Percentiles rank a stretch among this genome's conserved stretches.
phyloP scores from a whole-genome alignment of 352 stramenopile genomes.

The Thalassiosira ordinaria region DNA sequence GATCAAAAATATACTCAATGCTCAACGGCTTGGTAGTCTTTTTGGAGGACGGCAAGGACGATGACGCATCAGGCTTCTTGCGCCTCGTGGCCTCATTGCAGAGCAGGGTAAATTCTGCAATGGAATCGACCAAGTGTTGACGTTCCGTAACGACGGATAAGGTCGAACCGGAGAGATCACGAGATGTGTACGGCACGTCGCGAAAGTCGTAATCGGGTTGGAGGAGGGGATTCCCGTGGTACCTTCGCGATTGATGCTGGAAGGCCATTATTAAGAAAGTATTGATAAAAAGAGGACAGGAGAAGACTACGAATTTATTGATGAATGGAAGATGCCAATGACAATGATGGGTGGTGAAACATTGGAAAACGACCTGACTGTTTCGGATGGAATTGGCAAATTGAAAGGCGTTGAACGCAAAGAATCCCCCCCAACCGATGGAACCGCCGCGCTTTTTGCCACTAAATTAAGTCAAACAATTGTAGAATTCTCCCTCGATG shows the following conservation, averaged over 20 bases:
- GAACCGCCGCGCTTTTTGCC: no score
- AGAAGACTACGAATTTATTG: not conserved
- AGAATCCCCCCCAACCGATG: no score
- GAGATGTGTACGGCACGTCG: conserved; percentile 54
- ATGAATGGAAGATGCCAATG: no score
- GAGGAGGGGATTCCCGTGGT: conserved; percentile 60
- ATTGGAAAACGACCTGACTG: no score
- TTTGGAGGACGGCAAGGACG: conserved; percentile 9
- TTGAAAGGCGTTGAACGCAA: no score
- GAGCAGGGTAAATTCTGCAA: conserved; percentile 83
- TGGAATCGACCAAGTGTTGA: conserved; percentile 83
- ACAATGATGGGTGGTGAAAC: no score
- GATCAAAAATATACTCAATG: conserved; percentile 87
- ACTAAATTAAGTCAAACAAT: no score
- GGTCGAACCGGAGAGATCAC: conserved; percentile 61
- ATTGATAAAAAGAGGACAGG: not conserved
- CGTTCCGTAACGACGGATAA: conserved; percentile 66
- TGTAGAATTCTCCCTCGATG: no score
- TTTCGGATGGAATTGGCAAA: no score
- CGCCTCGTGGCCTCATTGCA: conserved; percentile 84
- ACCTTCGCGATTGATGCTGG: no score
- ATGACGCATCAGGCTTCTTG: conserved; percentile 8
- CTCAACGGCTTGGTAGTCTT: conserved; percentile 78
- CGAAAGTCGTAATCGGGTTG: conserved; percentile 74
- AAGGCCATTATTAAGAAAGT: no score